These are phyloP conservation scores for Pseudopithomyces chartarum DNA, from an alignment of 2,329 filamentous ascomycete species.

Conservation along the genomic window DNA sequence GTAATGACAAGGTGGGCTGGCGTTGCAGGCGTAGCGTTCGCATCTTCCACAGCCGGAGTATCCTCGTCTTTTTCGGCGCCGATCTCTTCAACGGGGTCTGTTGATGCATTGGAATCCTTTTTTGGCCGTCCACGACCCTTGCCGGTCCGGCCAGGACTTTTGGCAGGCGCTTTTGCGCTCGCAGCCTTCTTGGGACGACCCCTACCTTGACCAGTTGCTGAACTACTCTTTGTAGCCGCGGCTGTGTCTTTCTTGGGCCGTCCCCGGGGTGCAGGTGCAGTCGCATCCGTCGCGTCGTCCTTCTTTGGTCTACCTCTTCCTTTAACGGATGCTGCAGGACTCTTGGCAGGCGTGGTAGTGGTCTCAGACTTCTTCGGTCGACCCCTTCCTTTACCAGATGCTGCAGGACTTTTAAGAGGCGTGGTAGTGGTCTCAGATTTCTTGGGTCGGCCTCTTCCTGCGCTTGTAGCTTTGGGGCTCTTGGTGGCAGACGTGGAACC, in stretches of 20 bases:
- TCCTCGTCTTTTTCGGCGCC: background rate
- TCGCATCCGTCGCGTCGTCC: background rate
- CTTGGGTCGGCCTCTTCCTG: constrained; percentile 1
- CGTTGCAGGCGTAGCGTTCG: background rate
- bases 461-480: background rate
- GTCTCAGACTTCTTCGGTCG: constrained; percentile 1
- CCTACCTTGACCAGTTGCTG: background rate
- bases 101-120: background rate
- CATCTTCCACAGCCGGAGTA: background rate
- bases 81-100: background rate
- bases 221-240: background rate
- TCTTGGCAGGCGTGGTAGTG: background rate
- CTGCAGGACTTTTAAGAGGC: background rate
- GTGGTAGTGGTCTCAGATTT: background rate
- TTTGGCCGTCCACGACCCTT: constrained; percentile 4
- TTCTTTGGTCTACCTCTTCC: background rate
- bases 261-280: background rate
- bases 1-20: background rate
- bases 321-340: background rate
- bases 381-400: background rate
- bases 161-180: background rate
- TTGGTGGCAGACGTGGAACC: background rate
- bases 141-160: background rate
- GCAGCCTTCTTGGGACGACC: constrained; percentile 1
- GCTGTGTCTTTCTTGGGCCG: background rate